Conservation (phyloP, 192 early-diverging fungal genomes). For the Bifiguratus adelaidae region DNA sequence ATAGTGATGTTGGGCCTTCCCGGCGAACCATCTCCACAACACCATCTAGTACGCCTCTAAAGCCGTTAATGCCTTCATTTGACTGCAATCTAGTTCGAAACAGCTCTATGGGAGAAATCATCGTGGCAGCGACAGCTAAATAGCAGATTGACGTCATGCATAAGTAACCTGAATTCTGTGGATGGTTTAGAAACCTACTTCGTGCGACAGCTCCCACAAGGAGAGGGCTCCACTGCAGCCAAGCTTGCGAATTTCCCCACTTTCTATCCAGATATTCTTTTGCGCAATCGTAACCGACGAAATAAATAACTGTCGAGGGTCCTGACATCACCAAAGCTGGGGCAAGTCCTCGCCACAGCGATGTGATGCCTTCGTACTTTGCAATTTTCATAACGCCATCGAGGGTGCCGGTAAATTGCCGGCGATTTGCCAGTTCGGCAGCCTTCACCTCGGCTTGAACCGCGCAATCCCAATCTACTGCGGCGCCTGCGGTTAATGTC, state of each 20-base stretch:
- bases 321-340: slow-evolving; percentile 85
- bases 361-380: slow-evolving; percentile 63
- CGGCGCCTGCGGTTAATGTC: too few species aligned
- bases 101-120: slow-evolving; percentile 85
- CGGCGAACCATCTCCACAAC: slow-evolving; percentile 47
- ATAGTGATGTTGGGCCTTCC: slow-evolving; percentile 55
- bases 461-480: too few species aligned
- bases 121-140: slow-evolving; percentile 56
- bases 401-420: slow-evolving; percentile 27
- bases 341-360: slow-evolving; percentile 79
- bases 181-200: slow-evolving; percentile 38
- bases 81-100: slow-evolving; percentile 89
- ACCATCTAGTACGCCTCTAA: slow-evolving; percentile 45
- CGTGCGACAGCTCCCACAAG: slow-evolving; percentile 76
- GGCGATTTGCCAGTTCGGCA: background rate
- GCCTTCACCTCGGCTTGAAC: background rate
- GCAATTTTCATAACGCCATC: slow-evolving; percentile 71
- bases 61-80: slow-evolving; percentile 41
- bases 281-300: slow-evolving; percentile 87
- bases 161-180: too few species aligned
- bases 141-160: too few species aligned
- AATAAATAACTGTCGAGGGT: slow-evolving; percentile 89
- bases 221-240: slow-evolving; percentile 10
- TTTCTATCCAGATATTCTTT: slow-evolving; percentile 39
- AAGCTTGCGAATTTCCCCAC: slow-evolving; percentile 8